Evolutionary conservation across 164 flowering plant species (phyloP).

Genomic region (Litsea cubeba): DNA sequence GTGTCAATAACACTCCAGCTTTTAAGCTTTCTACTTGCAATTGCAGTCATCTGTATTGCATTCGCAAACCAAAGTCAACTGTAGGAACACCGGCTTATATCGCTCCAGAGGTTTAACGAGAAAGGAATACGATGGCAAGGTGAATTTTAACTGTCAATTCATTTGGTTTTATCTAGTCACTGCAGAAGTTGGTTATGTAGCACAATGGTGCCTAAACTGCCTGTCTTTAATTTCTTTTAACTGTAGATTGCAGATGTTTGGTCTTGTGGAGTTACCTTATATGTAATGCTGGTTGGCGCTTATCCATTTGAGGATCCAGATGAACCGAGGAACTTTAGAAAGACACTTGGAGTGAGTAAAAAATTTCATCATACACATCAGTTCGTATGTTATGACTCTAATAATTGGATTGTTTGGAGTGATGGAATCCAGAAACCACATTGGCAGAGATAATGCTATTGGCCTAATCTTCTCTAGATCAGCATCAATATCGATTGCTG

Average conservation of each 20-base stretch:
- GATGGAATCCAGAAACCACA: too few species aligned
- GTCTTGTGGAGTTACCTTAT: constrained; percentile 91
- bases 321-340: constrained; percentile 74
- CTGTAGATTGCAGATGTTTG: constrained; percentile 81
- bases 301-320: constrained; percentile 91
- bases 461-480: too few species aligned
- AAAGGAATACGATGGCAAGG: constrained; percentile 82
- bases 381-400: too few species aligned
- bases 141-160: constrained; percentile 11
- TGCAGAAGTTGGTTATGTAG: background rate
- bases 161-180: background rate
- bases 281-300: constrained; percentile 86
- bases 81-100: constrained; percentile 90
- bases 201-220: background rate
- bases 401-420: too few species aligned
- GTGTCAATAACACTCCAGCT: background rate
- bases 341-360: constrained; percentile 58
- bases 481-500: too few species aligned
- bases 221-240: constrained; percentile 8
- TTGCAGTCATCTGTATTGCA: constrained; percentile 69
- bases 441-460: too few species aligned
- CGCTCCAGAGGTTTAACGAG: constrained; percentile 77
- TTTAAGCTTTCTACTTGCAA: constrained; percentile 4
- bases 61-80: constrained; percentile 86
- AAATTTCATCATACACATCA: background rate